Base-by-base conservation (phyloP, 2,329 filamentous ascomycete genomes). In the Dactylonectria macrodidyma region DNA sequence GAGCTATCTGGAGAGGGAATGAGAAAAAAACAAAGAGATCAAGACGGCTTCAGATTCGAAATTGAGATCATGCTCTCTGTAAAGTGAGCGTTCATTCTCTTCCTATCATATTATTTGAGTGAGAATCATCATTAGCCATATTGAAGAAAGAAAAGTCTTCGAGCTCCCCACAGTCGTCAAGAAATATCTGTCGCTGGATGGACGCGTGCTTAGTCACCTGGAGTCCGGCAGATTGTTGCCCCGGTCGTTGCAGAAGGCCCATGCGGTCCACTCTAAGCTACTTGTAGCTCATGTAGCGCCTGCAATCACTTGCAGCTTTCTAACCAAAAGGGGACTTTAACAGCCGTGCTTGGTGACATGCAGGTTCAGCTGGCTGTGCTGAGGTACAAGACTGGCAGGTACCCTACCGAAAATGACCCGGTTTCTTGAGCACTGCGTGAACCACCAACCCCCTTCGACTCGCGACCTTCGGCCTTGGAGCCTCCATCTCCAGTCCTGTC, bases 101-200 rank as follows among this genome's bases (percentile, higher is more conserved):
- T 91, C 89, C 89, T 91, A 91, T 91, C 86, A 89, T 89, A 81
- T 80, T 77, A 82, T 85, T 83, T 82, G 84, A 83, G 79, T 77
- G 79, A 79, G 81, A 86, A 88, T 90, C 89, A 90, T 91, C 89
- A 91, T 79, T 65, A 89, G 88, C 88, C 84, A 77, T 78, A 72
- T 75, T 78, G 71, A 77, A 76, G 73, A 75, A 71, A 75, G 70
- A 74, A 73, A 71, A 59, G 58, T 54, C 68, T 73, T 68, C n/a
- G 62, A 56, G 56, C 66, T 33, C 44, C 57, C 55, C 67, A 58
- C 66, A 62, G 69, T 52, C 58, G 30, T 48, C 62, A 65, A 46
- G 58, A 61, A 77, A 73, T 75, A 72, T 73, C 44, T 68, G 60
- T 62, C 63, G 54, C 48, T 46, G 57, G 30, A 19, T 11, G 22